Base-by-base conservation (phyloP, 305 asterid genomes). In the Fraxinus sp. region DNA sequence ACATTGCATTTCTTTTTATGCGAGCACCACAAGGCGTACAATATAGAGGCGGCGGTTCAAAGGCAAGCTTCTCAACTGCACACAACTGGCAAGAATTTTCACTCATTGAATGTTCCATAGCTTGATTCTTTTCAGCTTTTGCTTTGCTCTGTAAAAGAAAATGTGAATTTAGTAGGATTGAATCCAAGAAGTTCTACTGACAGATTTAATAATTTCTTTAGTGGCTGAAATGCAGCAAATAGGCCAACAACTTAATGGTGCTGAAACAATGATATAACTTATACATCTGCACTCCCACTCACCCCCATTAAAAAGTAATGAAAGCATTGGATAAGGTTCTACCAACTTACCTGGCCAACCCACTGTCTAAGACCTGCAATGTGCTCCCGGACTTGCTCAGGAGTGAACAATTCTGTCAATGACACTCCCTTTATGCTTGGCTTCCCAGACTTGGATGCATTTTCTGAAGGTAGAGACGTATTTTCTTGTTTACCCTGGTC, bases 11-110 rank as follows among this genome's bases (percentile, higher is more conserved):
- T 89, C 98, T 91, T 90, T 94, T 97, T 77, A 97, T 90, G 76
- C 98, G 99, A 88, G 95, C 93, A 85, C 98, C 98, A 84, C 99
- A 97, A 49, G 98, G 97, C 35, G 93, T 87, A 87, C 99, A 97
- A 87, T 93, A 95, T 76, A 89, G 83, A 80, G 97, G 97, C 78
- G 97, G 98, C 59, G 99, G 98, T 82, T 95, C 99, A 89, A 94
- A 95, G 62, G 90, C 85, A 80, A 95, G 97, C 86, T 91, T 95
- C 91, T 95, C 99, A 81, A 94, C 98, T 32, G 98, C 98, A 88
- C 98, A 97, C 89, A 97, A 85, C 90, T 95, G 99, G 88, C 98
- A 97, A 75, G 97, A 95, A 89, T 97, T 92, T 84, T 94, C 98
- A 74, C 93, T 95, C 97, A 95, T 93, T 6, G 95, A 88, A 81